These are phyloP conservation scores for Aspergillus ibericus DNA, from an alignment of 2,329 filamentous ascomycete genomes.

Conservation along the genomic window DNA sequence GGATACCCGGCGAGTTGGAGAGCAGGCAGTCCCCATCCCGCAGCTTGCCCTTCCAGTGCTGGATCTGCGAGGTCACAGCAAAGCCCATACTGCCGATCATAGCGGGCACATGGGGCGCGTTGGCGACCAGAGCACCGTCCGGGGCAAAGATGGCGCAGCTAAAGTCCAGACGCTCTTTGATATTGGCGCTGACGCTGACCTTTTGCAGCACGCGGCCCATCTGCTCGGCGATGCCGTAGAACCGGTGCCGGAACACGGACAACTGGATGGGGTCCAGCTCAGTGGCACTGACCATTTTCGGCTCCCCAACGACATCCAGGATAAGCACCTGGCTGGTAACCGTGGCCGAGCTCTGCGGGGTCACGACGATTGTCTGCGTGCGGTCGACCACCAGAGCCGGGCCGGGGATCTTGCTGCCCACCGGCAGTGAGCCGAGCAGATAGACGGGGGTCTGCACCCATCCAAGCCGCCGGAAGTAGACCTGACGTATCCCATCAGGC, in stretches of 20 bases:
- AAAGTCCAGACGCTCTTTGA: conserved; percentile 82
- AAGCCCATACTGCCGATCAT: background rate
- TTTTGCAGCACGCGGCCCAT: conserved; percentile 82
- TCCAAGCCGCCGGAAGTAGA: no score
- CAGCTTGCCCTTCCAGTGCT: background rate
- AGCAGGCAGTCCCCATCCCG: background rate
- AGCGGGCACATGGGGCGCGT: conserved; percentile 68
- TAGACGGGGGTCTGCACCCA: background rate
- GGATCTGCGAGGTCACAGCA: background rate
- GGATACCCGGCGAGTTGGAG: background rate
- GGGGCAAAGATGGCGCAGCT: conserved; percentile 77
- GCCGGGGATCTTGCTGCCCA: conserved; percentile 21
- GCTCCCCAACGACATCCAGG: no score
- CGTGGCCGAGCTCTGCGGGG: no score
- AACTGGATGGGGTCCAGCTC: conserved; percentile 78
- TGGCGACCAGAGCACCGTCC: conserved; percentile 66
- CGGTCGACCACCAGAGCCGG: conserved; percentile 40
- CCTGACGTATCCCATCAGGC: no score
- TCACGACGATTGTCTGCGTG: conserved; percentile 50
- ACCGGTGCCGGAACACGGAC: conserved; percentile 76
- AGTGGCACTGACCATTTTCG: no score
- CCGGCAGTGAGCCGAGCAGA: background rate
- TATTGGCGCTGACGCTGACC: conserved; percentile 71
- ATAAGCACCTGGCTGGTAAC: no score
- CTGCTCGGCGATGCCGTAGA: conserved; percentile 83